These are phyloP conservation scores for Cystobasidium slooffiae DNA, from an alignment of 1,284 basidiomycete species.

Conservation along the genomic window DNA sequence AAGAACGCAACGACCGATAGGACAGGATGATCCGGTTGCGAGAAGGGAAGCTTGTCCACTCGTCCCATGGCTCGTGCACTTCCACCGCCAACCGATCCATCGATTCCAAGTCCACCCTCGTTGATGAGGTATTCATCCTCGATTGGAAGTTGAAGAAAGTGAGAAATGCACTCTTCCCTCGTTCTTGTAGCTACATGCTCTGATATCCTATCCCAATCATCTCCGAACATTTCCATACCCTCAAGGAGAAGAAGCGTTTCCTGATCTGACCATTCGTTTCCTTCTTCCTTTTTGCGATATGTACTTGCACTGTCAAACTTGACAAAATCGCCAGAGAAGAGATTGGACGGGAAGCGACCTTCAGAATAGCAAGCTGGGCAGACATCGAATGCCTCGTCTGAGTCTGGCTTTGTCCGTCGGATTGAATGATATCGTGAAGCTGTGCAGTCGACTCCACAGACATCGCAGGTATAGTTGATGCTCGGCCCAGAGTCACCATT, in stretches of 20 bases:
- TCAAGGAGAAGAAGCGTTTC: conserved; percentile 88
- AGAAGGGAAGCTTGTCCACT: conserved; percentile 74
- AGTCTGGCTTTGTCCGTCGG: conserved; percentile 59
- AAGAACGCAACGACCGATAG: conserved; percentile 98
- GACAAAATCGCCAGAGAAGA: conserved; percentile 98
- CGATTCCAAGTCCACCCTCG: conserved; percentile 66
- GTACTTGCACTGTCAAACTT: conserved; percentile 66
- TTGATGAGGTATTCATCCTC: conserved; percentile 80
- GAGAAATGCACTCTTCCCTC: conserved; percentile 91
- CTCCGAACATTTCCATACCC: conserved; percentile 96
- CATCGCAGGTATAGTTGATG: conserved; percentile 80
- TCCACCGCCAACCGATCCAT: conserved; percentile 69
- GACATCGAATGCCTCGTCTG: conserved; percentile 82
- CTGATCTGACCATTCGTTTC: conserved; percentile 80
- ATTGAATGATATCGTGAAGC: conserved; percentile 86
- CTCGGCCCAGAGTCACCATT: conserved; percentile 58
- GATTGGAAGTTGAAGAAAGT: conserved; percentile 95
- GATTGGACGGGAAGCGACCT: conserved; percentile 90
- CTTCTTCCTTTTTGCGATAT: conserved; percentile 54
- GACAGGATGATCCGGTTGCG: conserved; percentile 94
- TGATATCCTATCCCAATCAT: conserved; percentile 91
- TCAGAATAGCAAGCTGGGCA: conserved; percentile 91
- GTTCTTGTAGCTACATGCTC: conserved; percentile 89
- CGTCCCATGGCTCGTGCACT: conserved; percentile 54
- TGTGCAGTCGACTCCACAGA: conserved; percentile 92